These are phyloP conservation scores for Trichoderma brevicompactum DNA, from an alignment of 2,329 filamentous ascomycete genomes.

Conservation along the genomic window DNA sequence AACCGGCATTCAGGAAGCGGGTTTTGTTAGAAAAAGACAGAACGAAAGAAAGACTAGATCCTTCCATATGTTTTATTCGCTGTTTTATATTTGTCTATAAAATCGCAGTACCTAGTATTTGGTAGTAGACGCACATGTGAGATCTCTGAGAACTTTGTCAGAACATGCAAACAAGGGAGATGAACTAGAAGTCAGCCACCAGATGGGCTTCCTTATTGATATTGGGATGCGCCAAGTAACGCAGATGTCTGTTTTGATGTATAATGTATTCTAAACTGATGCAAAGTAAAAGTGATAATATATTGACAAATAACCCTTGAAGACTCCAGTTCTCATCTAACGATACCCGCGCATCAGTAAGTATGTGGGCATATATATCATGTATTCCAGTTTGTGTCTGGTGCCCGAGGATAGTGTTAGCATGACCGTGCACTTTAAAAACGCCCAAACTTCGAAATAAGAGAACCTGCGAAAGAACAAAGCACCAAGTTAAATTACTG, in stretches of 20 bases:
- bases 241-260: background rate
- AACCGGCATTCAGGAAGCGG: background rate
- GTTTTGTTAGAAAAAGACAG: background rate
- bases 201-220: no score
- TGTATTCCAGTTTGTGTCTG: conserved; percentile 14
- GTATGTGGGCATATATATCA: conserved; percentile 25
- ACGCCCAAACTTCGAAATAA: conserved; percentile 4
- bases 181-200: no score
- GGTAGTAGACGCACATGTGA: background rate
- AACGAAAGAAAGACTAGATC: no score
- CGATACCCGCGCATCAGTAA: conserved; percentile 20
- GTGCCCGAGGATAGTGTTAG: background rate
- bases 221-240: background rate
- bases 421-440: background rate
- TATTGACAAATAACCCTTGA: conserved; percentile 24
- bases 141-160: no score
- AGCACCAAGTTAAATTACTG: background rate
- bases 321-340: background rate
- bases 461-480: conserved; percentile 8
- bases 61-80: no score
- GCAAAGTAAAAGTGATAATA: conserved; percentile 16
- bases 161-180: background rate
- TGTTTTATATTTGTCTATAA: no score
- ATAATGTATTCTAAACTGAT: conserved; percentile 21
- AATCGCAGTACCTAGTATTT: no score